phyloP scores from a whole-genome alignment of 1,139 yeast species.

The Candida sp. region DNA sequence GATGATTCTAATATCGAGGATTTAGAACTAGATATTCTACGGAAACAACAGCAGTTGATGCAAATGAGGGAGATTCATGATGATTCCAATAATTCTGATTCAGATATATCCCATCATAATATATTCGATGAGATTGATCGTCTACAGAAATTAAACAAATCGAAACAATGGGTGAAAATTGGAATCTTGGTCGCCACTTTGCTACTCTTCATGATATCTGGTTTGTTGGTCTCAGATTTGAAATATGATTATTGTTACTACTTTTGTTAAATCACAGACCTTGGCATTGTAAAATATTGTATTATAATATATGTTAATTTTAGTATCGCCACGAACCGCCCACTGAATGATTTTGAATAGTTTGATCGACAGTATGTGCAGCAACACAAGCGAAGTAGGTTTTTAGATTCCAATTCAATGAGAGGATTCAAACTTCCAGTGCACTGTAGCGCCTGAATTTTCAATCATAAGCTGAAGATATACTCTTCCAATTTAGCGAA shows the following conservation, averaged over 20 bases:
- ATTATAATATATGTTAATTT: neutral
- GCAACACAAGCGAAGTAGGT: too few species aligned
- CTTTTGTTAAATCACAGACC: conserved; percentile 18
- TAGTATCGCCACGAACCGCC: neutral
- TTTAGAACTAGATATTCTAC: neutral
- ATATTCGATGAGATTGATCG: conserved; percentile 5
- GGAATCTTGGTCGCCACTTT: conserved; percentile 8
- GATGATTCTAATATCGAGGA: neutral
- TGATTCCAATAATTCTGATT: neutral
- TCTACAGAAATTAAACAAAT: conserved; percentile 6
- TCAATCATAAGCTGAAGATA: too few species aligned
- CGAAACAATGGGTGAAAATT: conserved; percentile 1
- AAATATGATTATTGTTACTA: conserved; percentile 37
- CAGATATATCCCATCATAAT: conserved; percentile 2
- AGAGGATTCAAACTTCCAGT: too few species aligned
- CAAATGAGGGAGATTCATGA: neutral
- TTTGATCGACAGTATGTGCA: too few species aligned
- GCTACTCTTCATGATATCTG: conserved; percentile 13
- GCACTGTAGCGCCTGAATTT: too few species aligned
- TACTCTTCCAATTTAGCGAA: too few species aligned
- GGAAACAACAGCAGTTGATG: neutral
- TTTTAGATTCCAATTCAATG: too few species aligned
- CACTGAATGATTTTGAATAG: too few species aligned
- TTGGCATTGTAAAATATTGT: conserved; percentile 1
- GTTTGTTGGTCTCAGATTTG: conserved; percentile 26